Percentiles rank a stretch among this genome's conserved stretches.
phyloP scores from a whole-genome alignment of 2,329 filamentous ascomycete genomes.

The Arachnomyces sp. region DNA sequence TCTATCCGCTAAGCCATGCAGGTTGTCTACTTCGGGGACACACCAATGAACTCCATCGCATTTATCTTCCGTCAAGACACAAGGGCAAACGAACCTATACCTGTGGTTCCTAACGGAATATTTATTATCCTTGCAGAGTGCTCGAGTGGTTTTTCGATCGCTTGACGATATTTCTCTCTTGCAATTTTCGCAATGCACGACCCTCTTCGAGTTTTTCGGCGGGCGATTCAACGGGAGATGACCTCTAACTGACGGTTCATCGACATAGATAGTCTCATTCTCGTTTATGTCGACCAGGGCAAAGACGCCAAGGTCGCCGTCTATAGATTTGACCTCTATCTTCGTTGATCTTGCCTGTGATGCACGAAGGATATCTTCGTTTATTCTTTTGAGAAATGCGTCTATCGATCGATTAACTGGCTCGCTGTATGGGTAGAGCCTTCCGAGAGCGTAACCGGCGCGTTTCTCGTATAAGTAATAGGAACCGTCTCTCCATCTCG shows the following conservation, averaged over 20 bases:
- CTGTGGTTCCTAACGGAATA: no score
- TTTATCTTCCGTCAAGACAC: no score
- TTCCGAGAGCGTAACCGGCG: conserved; percentile 15
- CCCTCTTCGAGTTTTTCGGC: conserved; percentile 4
- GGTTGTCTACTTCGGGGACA: no score
- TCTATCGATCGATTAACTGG: conserved; percentile 12
- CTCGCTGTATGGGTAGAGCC: conserved; percentile 22
- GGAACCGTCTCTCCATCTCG: conserved; percentile 4
- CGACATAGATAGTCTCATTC: conserved; percentile 21
- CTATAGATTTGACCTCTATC: conserved; percentile 6
- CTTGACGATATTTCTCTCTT: conserved; percentile 6
- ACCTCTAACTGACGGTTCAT: conserved; percentile 29
- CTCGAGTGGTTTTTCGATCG: no score
- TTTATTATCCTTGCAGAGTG: no score
- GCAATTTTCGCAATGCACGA: conserved; percentile 26
- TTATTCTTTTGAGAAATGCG: conserved; percentile 16
- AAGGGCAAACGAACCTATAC: no score
- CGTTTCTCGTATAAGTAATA: conserved; percentile 21
- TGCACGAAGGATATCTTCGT: conserved; percentile 15
- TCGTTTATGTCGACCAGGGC: conserved; percentile 19
- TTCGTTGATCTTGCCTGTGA: conserved; percentile 12
- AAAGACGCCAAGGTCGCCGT: conserved; percentile 19
- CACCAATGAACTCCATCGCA: no score
- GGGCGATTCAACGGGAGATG: conserved; percentile 16
- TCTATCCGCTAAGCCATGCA: no score